Evolutionary conservation across 176 grass and related monocot species (phyloP).

Genomic region (Cymbopogon citratus): DNA sequence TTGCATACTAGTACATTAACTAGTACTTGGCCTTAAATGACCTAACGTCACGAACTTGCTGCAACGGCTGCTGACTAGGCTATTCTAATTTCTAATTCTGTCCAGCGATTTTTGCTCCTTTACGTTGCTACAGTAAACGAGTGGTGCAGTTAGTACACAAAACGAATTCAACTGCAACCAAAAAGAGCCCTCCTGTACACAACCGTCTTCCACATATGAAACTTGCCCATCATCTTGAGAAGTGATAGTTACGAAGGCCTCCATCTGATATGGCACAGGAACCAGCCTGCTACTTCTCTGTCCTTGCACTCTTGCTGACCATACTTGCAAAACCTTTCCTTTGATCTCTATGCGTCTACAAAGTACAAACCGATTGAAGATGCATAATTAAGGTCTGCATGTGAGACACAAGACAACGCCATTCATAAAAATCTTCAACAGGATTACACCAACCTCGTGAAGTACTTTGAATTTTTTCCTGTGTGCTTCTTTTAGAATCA

Average conservation of each 20-base stretch:
- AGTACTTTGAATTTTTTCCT: conserved; percentile 31
- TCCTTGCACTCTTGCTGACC: neutral
- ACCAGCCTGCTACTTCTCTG: conserved; percentile 19
- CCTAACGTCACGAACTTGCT: neutral
- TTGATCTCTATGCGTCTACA: conserved; percentile 38
- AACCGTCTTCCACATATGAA: neutral
- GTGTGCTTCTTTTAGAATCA: conserved; percentile 48
- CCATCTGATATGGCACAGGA: conserved; percentile 13
- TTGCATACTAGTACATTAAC: no score
- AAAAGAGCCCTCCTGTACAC: conserved; percentile 1
- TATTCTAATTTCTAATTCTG: neutral
- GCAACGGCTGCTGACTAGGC: neutral
- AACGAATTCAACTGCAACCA: neutral
- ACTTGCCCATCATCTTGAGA: conserved; percentile 13
- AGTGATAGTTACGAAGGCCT: conserved; percentile 6
- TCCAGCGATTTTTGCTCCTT: neutral
- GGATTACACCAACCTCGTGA: conserved; percentile 47
- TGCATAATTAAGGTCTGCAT: conserved; percentile 13
- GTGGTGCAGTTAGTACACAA: conserved; percentile 4
- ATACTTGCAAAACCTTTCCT: conserved; percentile 29
- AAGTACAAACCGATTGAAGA: conserved; percentile 26
- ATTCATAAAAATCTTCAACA: neutral
- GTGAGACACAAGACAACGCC: neutral
- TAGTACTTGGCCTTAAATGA: no score
- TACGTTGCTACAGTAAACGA: neutral